Evolutionary conservation across 805 yeast species (phyloP).

Genomic region (Lipomyces oligophaga): DNA sequence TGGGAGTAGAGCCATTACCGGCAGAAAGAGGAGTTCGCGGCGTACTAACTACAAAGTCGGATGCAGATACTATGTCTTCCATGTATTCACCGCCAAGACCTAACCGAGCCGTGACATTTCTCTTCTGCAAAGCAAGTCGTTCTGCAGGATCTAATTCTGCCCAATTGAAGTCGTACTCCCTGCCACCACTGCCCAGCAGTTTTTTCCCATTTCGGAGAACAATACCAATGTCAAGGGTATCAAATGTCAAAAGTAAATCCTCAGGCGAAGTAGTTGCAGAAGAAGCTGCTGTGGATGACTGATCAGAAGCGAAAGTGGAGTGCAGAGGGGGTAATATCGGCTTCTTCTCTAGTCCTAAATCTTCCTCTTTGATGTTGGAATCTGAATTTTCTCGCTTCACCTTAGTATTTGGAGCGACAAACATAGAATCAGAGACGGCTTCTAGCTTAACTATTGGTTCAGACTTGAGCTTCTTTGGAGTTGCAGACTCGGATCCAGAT

Average conservation of each 20-base stretch:
- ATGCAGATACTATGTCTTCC: conserved; percentile 34
- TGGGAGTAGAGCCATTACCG: conserved; percentile 11
- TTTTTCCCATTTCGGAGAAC: conserved; percentile 44
- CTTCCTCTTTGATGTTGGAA: background rate
- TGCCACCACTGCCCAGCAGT: conserved; percentile 62
- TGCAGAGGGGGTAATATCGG: no score
- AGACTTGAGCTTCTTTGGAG: conserved; percentile 25
- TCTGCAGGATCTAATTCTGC: conserved; percentile 44
- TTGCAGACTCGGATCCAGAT: background rate
- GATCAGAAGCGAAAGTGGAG: no score
- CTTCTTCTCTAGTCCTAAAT: no score
- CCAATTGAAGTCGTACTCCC: conserved; percentile 42
- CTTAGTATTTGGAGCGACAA: background rate
- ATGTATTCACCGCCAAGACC: conserved; percentile 45
- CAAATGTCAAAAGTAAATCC: conserved; percentile 36
- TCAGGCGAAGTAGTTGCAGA: conserved; percentile 16
- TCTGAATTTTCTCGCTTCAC: background rate
- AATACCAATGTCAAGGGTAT: conserved; percentile 37
- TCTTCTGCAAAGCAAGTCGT: conserved; percentile 50
- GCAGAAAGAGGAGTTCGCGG: conserved; percentile 12
- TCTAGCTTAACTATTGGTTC: conserved; percentile 10
- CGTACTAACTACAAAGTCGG: conserved; percentile 23
- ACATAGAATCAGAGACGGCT: background rate
- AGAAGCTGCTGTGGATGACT: background rate
- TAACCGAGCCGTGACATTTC: conserved; percentile 42